Conservation (phyloP, 306 rosid genomes). For the Morella rubra region DNA sequence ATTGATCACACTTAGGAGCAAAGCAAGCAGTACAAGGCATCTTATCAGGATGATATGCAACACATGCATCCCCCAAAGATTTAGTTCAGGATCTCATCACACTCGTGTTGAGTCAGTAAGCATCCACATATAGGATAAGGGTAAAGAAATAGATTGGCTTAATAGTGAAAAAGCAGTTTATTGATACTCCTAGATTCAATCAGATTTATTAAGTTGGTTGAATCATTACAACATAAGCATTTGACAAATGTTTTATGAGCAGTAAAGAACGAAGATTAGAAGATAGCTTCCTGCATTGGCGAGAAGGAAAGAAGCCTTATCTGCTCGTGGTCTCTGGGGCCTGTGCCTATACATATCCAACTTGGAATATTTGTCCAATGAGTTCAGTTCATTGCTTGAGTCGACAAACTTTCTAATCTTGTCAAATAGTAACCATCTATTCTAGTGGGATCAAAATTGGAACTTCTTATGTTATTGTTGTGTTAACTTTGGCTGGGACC, state of each 20-base stretch:
- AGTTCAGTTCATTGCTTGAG: background rate
- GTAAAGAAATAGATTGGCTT: background rate
- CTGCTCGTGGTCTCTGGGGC: background rate
- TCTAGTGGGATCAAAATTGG: too few species aligned
- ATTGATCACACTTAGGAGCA: too few species aligned
- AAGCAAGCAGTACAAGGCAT: background rate
- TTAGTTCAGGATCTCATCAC: background rate
- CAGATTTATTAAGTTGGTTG: too few species aligned
- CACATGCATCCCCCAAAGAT: background rate
- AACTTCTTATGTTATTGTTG: too few species aligned
- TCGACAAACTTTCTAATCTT: background rate
- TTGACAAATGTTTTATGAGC: background rate
- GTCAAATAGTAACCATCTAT: too few species aligned
- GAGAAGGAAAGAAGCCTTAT: background rate
- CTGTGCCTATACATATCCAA: background rate
- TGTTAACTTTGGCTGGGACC: too few species aligned
- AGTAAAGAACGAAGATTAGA: background rate
- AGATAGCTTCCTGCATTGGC: background rate
- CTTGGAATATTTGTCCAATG: background rate
- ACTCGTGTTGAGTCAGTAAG: background rate
- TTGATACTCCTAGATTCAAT: too few species aligned
- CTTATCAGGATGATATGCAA: background rate
- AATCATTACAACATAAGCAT: too few species aligned
- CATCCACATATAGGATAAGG: background rate
- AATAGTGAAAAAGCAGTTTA: too few species aligned